Evolutionary conservation across 192 early-diverging fungal species (phyloP).

Genomic region (Coemansia sp.): DNA sequence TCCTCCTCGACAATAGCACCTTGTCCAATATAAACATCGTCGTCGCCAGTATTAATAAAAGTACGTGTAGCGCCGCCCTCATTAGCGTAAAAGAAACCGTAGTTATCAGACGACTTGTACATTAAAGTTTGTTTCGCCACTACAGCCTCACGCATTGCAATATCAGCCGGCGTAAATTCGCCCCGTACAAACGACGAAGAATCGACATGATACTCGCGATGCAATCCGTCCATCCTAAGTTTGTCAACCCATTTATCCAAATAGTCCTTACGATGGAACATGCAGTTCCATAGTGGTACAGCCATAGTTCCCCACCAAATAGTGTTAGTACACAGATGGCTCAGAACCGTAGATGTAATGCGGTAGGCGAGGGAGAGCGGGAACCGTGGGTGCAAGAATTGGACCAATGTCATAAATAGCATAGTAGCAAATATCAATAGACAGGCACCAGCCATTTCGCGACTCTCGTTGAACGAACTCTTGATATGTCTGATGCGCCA

Average conservation of each 20-base stretch:
- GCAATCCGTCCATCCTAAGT: constrained; percentile 36
- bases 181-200: background rate
- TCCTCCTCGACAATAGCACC: background rate
- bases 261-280: constrained; percentile 25
- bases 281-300: constrained; percentile 27
- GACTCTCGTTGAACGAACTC: constrained; percentile 54
- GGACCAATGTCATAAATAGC: background rate
- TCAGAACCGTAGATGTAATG: constrained; percentile 28
- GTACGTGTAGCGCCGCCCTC: background rate
- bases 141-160: constrained; percentile 15
- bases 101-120: background rate
- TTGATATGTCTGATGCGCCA: constrained; percentile 52
- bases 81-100: constrained; percentile 17
- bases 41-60: background rate
- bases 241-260: constrained; percentile 28
- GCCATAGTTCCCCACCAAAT: constrained; percentile 52
- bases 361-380: constrained; percentile 27
- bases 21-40: background rate
- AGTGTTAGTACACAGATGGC: constrained; percentile 36
- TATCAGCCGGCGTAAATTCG: background rate
- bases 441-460: constrained; percentile 35
- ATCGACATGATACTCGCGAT: constrained; percentile 30
- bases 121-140: constrained; percentile 15
- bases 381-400: constrained; percentile 16
- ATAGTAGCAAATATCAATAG: constrained; percentile 5